Evolutionary conservation across 2,329 filamentous ascomycete species (phyloP), one percentile per base, ranked within the genome.

Genomic region (Fusarium goolgardi): DNA sequence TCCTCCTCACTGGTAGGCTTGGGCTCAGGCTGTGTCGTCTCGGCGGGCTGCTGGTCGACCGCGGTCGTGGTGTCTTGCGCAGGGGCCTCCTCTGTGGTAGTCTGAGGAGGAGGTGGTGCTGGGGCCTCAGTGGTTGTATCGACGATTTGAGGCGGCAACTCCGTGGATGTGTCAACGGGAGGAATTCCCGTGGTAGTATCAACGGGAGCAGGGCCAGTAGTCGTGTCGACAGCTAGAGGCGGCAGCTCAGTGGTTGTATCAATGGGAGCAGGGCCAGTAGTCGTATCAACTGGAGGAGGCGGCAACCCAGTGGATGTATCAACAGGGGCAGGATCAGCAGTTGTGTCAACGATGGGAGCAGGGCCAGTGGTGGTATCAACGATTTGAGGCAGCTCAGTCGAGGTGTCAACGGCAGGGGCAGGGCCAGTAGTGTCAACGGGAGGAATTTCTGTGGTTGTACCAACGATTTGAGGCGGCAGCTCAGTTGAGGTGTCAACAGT

Each of bases 151-250:
- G 31, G 31, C 39, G 32, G 53, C 4, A 20, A 18, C n/a, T 12
- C 18, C 6, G 35, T 40, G 5, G 37, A 20, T 20, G 20, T 39
- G 13, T 39, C 35, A 11, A 39, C 11, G 3, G 31, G 31, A 16
- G 13, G 51, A 20, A 54, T 21, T 27, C 39, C 45, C 1, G 53
- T 60, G 7, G 43, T 57, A 2, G 52, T 57, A n/a, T 41, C 41
- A 6, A 35, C 10, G 32, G 25, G 25, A 29, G 27, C 27, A 29
- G 10, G 27, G 10, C 27, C 27, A 11, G 27, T 29, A 29, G 27
- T 29, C 1, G 27, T 29, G 3, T 29, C 27, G 10, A 29, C 10
- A 11, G 37, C 5, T 11, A 31, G 39, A 40, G 44, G 53, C 9
- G 34, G 34, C 18, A 37, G 9, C 10, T 20, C 34, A 37, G 34